Percentiles rank a stretch among this genome's conserved stretches.
phyloP scores from a whole-genome alignment of 352 stramenopile species.

The Globisporangium heterothallicum region DNA sequence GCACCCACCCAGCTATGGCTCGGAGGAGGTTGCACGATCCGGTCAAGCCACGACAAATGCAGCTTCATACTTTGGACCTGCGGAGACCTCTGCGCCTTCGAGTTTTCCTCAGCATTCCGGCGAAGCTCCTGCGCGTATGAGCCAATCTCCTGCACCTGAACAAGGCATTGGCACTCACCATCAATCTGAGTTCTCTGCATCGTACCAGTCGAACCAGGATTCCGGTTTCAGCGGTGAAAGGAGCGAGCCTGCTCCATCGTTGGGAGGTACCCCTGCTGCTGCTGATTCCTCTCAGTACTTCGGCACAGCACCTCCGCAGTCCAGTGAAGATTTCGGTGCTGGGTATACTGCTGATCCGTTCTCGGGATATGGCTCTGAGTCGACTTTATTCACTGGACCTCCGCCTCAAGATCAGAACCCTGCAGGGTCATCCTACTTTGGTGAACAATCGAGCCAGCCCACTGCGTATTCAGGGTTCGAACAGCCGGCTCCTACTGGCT shows the following conservation, averaged over 20 bases:
- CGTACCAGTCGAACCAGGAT: neutral
- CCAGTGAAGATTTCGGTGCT: constrained; percentile 3
- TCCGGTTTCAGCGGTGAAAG: neutral
- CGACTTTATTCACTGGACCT: constrained; percentile 5
- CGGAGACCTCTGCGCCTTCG: neutral
- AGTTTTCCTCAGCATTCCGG: neutral
- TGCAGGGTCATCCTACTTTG: constrained; percentile 9
- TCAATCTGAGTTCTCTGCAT: neutral
- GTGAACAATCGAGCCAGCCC: constrained; percentile 3
- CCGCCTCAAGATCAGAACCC: constrained; percentile 8
- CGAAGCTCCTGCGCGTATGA: neutral
- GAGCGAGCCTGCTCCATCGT: neutral
- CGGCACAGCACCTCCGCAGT: constrained; percentile 2
- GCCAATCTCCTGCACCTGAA: neutral
- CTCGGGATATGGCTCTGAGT: neutral
- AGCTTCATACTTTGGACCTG: constrained; percentile 3
- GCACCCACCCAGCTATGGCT: neutral
- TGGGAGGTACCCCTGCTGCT: neutral
- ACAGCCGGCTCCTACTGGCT: constrained; percentile 10
- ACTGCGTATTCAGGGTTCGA: constrained; percentile 23
- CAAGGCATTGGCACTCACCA: neutral
- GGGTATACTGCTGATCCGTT: constrained; percentile 5
- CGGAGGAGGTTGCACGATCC: neutral
- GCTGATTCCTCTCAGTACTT: constrained; percentile 10
- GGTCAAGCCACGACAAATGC: neutral